These are phyloP conservation scores for Fusarium sp. DNA, from an alignment of 2,329 filamentous ascomycete genomes.

Conservation along the genomic window DNA sequence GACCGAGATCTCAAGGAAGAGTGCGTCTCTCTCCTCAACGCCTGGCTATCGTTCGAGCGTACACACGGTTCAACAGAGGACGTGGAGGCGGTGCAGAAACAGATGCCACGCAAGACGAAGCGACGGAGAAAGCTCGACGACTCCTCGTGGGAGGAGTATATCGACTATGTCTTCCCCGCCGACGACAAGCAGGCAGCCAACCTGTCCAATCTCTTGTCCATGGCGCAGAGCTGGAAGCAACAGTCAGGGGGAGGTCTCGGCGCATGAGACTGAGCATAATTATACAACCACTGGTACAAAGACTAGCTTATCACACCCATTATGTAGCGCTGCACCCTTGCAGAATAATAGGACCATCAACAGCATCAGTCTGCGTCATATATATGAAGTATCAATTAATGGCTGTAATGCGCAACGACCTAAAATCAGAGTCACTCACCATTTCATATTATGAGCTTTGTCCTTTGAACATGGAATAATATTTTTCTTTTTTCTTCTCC, in stretches of 20 bases:
- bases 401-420: neutral
- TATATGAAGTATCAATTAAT: neutral
- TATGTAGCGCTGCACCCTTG: neutral
- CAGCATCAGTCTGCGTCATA: neutral
- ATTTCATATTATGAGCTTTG: neutral
- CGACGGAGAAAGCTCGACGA: slow-evolving; percentile 92
- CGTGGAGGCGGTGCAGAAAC: slow-evolving; percentile 84
- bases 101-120: slow-evolving; percentile 95
- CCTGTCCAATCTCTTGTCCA: slow-evolving; percentile 83
- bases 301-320: neutral
- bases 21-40: slow-evolving; percentile 89
- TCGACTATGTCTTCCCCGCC: slow-evolving; percentile 96
- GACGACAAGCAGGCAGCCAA: slow-evolving; percentile 90
- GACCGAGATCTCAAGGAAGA: slow-evolving; percentile 93
- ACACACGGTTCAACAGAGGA: slow-evolving; percentile 82
- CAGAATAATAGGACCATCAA: slow-evolving; percentile 4
- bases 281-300: neutral
- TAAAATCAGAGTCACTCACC: neutral
- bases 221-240: slow-evolving; percentile 92
- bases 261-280: slow-evolving; percentile 28
- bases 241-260: slow-evolving; percentile 56
- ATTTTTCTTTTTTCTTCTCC: neutral
- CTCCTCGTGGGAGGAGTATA: slow-evolving; percentile 92
- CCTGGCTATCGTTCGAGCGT: slow-evolving; percentile 92
- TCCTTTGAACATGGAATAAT: neutral